These are phyloP conservation scores for Martensiomyces pterosporus DNA, from an alignment of 192 early-diverging fungal species.

Conservation along the genomic window DNA sequence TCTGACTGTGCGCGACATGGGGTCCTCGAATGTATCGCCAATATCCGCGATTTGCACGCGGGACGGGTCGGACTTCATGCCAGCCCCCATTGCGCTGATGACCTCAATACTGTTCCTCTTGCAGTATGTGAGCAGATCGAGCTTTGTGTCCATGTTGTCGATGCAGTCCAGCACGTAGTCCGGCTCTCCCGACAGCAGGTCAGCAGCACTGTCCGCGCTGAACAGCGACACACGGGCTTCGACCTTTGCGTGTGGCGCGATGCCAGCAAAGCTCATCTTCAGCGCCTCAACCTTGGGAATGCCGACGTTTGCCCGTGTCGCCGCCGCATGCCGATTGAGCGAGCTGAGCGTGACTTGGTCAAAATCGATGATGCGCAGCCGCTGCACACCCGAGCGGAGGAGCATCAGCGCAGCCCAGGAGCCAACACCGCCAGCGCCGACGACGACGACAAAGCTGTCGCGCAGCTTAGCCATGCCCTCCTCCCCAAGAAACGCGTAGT, in stretches of 20 bases:
- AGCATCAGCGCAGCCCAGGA: conserved; percentile 90
- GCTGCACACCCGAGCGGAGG: conserved; percentile 79
- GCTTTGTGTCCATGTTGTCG: conserved; percentile 94
- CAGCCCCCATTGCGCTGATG: conserved; percentile 95
- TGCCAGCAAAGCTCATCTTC: conserved; percentile 63
- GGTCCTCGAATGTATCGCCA: conserved; percentile 90
- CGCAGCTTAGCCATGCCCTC: conserved; percentile 70
- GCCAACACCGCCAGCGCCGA: conserved; percentile 94
- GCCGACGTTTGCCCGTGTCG: conserved; percentile 84
- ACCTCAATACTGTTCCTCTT: conserved; percentile 66
- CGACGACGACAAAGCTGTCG: conserved; percentile 84
- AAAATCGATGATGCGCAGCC: conserved; percentile 90
- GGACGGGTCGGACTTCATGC: conserved; percentile 96
- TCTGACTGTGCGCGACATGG: conserved; percentile 83
- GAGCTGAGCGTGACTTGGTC: conserved; percentile 93
- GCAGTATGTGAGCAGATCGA: conserved; percentile 86
- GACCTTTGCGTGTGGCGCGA: conserved; percentile 74
- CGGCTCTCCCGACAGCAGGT: conserved; percentile 66
- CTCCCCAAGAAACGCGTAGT: conserved; percentile 86
- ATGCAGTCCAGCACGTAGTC: conserved; percentile 86
- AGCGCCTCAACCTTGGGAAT: conserved; percentile 80
- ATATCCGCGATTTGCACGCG: conserved; percentile 96
- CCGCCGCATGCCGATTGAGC: conserved; percentile 94
- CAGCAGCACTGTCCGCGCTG: conserved; percentile 58
- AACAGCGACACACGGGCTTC: conserved; percentile 80